phyloP scores from a whole-genome alignment of 2,329 filamentous ascomycete species.

The Sclerotinia spermophila region DNA sequence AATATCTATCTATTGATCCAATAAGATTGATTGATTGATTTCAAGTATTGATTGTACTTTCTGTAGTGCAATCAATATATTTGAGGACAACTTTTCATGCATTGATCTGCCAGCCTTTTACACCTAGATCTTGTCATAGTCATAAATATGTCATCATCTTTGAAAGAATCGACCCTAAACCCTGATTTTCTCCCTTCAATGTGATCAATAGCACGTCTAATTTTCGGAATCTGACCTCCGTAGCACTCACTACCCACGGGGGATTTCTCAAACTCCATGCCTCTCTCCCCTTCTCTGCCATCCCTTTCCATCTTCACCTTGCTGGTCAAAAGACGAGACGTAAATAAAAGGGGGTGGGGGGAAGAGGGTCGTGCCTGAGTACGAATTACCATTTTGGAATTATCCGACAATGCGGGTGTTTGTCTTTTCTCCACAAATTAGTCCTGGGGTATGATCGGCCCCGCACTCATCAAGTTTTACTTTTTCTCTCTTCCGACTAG shows the following conservation, averaged over 20 bases:
- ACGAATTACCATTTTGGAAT: slow-evolving; percentile 10
- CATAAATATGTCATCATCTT: neutral
- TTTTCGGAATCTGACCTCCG: neutral
- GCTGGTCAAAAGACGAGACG: neutral
- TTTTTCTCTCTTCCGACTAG: neutral
- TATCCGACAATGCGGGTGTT: slow-evolving; percentile 12
- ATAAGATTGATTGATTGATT: neutral
- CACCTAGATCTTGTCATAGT: neutral
- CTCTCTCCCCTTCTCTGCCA: neutral
- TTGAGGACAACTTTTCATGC: slow-evolving; percentile 11
- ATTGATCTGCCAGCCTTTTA: neutral
- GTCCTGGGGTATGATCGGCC: slow-evolving; percentile 16
- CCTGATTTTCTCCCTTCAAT: neutral
- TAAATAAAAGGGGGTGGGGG: too few species aligned
- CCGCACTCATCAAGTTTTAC: slow-evolving; percentile 10
- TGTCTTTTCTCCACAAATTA: slow-evolving; percentile 9
- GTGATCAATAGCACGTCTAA: neutral
- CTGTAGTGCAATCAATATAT: slow-evolving; percentile 5
- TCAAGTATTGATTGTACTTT: neutral
- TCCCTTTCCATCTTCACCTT: neutral
- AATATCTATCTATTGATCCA: neutral
- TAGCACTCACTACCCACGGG: neutral
- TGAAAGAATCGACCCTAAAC: neutral
- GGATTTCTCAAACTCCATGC: neutral
- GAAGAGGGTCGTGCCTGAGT: slow-evolving; percentile 3